Evolutionary conservation across 2,329 filamentous ascomycete species (phyloP).

Genomic region (Aphanocladium album): DNA sequence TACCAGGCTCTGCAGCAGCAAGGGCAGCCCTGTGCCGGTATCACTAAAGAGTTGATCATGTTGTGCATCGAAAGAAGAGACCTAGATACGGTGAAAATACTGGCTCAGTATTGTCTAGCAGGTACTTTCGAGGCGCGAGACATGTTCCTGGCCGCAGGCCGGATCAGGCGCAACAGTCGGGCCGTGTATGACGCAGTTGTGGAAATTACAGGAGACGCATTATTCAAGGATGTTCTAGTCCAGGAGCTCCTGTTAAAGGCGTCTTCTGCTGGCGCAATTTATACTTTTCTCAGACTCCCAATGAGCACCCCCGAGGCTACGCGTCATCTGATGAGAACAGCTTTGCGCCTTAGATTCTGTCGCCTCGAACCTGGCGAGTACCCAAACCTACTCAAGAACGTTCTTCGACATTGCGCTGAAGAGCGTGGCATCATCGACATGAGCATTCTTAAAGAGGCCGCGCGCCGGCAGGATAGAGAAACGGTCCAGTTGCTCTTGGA

Average conservation of each 20-base stretch:
- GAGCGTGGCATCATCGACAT: too few species aligned
- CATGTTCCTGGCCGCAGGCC: background rate
- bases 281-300: background rate
- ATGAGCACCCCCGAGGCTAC: background rate
- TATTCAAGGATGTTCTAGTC: too few species aligned
- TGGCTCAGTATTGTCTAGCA: background rate
- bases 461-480: background rate
- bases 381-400: too few species aligned
- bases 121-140: background rate
- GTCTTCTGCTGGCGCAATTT: background rate
- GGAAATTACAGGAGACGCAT: background rate
- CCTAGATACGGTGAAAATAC: background rate
- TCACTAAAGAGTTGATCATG: background rate
- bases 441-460: too few species aligned
- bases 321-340: background rate
- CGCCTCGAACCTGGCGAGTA: too few species aligned
- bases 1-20: background rate
- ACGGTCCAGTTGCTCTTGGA: background rate
- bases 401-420: too few species aligned
- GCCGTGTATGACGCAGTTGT: background rate
- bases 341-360: background rate
- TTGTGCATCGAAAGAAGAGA: too few species aligned
- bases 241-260: too few species aligned
- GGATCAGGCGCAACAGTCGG: background rate
- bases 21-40: background rate